Percentiles rank a stretch among this genome's conserved stretches.
Evolutionary conservation across 2,329 filamentous ascomycete genomes (phyloP).

Genomic region (Mycosphaerella sp.): DNA sequence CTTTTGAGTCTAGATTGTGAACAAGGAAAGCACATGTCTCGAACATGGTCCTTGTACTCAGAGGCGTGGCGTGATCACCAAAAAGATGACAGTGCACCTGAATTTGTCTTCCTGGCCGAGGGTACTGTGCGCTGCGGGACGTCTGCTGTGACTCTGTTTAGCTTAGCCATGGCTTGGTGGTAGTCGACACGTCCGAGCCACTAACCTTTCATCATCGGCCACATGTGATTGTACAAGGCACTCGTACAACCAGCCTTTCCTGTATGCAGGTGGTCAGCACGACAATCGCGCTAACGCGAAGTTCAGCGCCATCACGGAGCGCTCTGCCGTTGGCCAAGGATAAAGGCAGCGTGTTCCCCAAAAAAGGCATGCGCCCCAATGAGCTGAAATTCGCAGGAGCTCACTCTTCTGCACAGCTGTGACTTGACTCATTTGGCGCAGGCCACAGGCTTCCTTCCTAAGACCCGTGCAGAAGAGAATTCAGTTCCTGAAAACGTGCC

Average conservation of each 20-base stretch:
- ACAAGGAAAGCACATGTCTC: not conserved
- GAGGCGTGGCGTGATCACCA: not conserved
- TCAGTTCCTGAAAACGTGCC: conserved; percentile 55
- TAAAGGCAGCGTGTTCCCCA: not conserved
- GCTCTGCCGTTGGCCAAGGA: not conserved
- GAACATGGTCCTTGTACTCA: not conserved
- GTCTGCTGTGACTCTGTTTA: not conserved
- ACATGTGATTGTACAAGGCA: not conserved
- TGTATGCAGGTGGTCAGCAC: not conserved
- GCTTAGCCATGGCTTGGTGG: not conserved
- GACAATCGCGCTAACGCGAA: not conserved
- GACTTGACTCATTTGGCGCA: too few species aligned
- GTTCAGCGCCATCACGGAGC: not conserved
- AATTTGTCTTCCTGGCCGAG: not conserved
- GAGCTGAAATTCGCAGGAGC: too few species aligned
- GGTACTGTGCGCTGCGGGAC: not conserved
- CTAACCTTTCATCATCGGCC: not conserved
- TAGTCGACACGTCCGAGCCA: not conserved
- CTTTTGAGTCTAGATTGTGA: not conserved
- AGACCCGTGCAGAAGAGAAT: not conserved
- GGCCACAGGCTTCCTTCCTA: not conserved
- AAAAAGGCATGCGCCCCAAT: not conserved
- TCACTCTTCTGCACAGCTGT: too few species aligned
- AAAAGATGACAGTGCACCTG: not conserved
- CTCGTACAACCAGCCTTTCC: not conserved